These are phyloP conservation scores for Dothistroma septosporum DNA, from an alignment of 2,329 filamentous ascomycete species.

Conservation along the genomic window DNA sequence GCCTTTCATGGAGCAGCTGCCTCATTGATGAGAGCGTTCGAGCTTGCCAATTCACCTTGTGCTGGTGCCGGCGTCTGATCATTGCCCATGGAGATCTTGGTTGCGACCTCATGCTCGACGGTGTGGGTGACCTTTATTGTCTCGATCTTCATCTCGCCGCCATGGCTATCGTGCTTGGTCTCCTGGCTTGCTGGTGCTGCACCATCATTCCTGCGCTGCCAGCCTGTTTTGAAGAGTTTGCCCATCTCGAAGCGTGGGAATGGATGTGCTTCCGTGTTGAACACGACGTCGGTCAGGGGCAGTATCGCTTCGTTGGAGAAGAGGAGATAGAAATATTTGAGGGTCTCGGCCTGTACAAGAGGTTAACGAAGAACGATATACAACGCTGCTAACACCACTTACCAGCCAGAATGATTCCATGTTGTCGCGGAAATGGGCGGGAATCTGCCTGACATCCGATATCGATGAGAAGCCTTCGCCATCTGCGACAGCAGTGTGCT, in stretches of 20 bases:
- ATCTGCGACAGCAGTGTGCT: constrained; percentile 74
- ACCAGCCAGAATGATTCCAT: constrained; percentile 99
- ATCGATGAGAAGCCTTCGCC: constrained; percentile 79
- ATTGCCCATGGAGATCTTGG: not conserved
- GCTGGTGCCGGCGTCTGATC: not conserved
- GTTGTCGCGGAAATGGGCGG: constrained; percentile 71
- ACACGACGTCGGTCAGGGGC: constrained; percentile 78
- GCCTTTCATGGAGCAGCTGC: not conserved
- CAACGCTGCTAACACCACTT: constrained; percentile 36
- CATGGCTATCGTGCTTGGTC: constrained; percentile 10
- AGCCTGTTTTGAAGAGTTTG: constrained; percentile 73
- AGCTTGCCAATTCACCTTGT: not conserved
- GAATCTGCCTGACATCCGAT: constrained; percentile 66
- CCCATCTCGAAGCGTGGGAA: constrained; percentile 82
- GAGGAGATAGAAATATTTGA: constrained; percentile 96
- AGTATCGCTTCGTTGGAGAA: constrained; percentile 81
- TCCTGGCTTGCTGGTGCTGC: constrained; percentile 6
- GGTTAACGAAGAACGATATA: not conserved
- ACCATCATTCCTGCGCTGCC: constrained; percentile 60
- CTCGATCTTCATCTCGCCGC: constrained; percentile 13
- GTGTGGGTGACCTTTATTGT: constrained; percentile 24
- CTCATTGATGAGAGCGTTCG: not conserved
- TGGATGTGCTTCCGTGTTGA: constrained; percentile 94
- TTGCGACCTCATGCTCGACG: constrained; percentile 11
- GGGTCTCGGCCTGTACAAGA: constrained; percentile 70